These are phyloP conservation scores for Aspergillus fijiensis DNA, from an alignment of 2,329 filamentous ascomycete genomes.

Conservation along the genomic window DNA sequence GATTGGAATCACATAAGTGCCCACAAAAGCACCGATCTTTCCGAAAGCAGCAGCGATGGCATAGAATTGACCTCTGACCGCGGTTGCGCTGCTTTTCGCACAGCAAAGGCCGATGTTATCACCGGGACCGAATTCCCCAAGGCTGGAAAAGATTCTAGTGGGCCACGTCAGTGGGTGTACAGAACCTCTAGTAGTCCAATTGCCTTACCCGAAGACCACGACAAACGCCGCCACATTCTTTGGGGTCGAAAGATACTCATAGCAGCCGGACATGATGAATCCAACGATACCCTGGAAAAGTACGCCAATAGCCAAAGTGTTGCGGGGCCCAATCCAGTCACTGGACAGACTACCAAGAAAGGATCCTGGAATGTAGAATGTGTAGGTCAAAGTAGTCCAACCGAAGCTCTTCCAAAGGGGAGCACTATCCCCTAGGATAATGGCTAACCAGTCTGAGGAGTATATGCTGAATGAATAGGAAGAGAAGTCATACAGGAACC, in stretches of 20 bases:
- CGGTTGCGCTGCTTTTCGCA: slow-evolving; percentile 83
- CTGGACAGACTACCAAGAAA: slow-evolving; percentile 72
- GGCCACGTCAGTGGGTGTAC: neutral
- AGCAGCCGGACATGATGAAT: slow-evolving; percentile 84
- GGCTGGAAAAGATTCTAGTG: slow-evolving; percentile 64
- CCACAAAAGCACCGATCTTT: slow-evolving; percentile 69
- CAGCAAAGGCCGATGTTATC: slow-evolving; percentile 89
- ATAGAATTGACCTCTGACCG: slow-evolving; percentile 78
- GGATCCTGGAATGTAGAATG: slow-evolving; percentile 85
- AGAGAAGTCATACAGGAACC: slow-evolving; percentile 88
- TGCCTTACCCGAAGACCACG: slow-evolving; percentile 65
- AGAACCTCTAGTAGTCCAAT: neutral
- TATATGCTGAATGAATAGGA: slow-evolving; percentile 85
- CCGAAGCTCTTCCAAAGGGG: slow-evolving; percentile 77
- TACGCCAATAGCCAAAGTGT: slow-evolving; percentile 71
- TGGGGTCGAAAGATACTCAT: slow-evolving; percentile 64
- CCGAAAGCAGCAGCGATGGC: slow-evolving; percentile 50
- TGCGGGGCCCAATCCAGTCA: slow-evolving; percentile 76
- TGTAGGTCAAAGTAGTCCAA: slow-evolving; percentile 84
- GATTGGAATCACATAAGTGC: slow-evolving; percentile 77
- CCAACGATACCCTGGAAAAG: slow-evolving; percentile 72
- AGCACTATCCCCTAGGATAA: slow-evolving; percentile 62
- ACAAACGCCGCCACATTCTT: slow-evolving; percentile 72
- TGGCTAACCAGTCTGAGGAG: slow-evolving; percentile 59
- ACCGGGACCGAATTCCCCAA: slow-evolving; percentile 81